A percentile compares a stretch with the other conserved stretches of the same genome.
Evolutionary conservation across 192 early-diverging fungal genomes (phyloP).

Genomic region (Coemansia sp.): DNA sequence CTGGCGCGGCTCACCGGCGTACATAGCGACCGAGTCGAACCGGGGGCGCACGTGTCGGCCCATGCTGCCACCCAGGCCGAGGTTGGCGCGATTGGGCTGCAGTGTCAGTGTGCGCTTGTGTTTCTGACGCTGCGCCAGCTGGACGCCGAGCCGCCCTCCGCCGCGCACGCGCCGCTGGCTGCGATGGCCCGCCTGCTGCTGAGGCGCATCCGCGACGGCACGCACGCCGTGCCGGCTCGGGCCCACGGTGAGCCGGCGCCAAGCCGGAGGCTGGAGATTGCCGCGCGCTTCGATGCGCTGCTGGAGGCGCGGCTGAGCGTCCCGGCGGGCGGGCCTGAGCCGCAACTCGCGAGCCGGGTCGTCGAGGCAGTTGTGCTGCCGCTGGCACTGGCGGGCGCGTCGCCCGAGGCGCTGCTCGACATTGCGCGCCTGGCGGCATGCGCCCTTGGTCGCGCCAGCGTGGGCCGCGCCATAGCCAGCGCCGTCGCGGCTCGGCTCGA

Average conservation of each 20-base stretch:
- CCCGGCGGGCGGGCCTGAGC: not conserved
- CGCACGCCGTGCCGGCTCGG: not conserved
- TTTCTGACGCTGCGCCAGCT: slow-evolving; percentile 24
- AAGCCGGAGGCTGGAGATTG: too few species aligned
- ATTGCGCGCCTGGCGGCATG: slow-evolving; percentile 13
- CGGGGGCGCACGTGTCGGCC: not conserved
- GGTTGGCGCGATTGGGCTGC: not conserved
- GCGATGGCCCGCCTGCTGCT: slow-evolving; percentile 5
- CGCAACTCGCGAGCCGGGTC: slow-evolving; percentile 3
- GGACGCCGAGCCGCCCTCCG: not conserved
- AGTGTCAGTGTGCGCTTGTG: slow-evolving; percentile 16
- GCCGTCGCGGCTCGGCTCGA: slow-evolving; percentile 22
- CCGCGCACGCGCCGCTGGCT: not conserved
- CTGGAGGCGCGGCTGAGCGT: not conserved
- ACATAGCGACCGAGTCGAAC: not conserved
- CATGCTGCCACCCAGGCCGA: not conserved
- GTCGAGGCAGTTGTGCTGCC: slow-evolving; percentile 23
- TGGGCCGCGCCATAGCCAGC: slow-evolving; percentile 12
- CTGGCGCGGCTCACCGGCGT: slow-evolving; percentile 5
- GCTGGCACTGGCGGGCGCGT: slow-evolving; percentile 30
- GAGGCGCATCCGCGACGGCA: slow-evolving; percentile 1
- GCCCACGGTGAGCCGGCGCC: slow-evolving; percentile 7
- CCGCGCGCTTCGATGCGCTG: slow-evolving; percentile 18
- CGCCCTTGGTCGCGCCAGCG: slow-evolving; percentile 6
- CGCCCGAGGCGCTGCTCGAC: slow-evolving; percentile 21